Evolutionary conservation across 352 stramenopile genomes (phyloP), one percentile per base, ranked within the genome.

Genomic region (Pseudoperonospora humuli): DNA sequence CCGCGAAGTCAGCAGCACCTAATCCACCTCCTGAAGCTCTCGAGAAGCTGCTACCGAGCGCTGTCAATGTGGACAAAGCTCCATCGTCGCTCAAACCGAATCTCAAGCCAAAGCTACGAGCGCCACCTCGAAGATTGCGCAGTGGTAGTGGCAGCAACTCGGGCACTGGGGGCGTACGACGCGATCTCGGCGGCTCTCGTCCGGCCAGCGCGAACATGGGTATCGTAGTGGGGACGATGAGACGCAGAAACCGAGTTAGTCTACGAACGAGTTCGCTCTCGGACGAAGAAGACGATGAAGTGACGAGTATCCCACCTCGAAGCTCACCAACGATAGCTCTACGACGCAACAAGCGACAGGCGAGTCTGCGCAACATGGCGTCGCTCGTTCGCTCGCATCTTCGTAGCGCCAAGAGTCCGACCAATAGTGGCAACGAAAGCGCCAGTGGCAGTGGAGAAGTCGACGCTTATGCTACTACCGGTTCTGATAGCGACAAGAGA

Each of bases 311-410:
- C 2, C 51, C 52, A 10, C 48, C 48, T 3, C 32, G 48, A 21
- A 53, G 39, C 19, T 15, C 33, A 1, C 7, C 51, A 2, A 34
- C 5, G 2, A 35, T 61, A 5, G 43, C 44, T 2, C 39, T 41
- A 1, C 54, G 50, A 54, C 57, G 36, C 25, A 59, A 29, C 41
- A 57, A 81, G 68, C 60, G 65, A 15, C 61, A 80, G 45, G 34
- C 54, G 21, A 86, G 74, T 48, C 50, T 88, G 25, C 69, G 63
- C 40, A 84, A 83, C 37, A 75, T 85, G 43, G 75, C 75, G 50
- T 59, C 67, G 7, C 44, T 82, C 2, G 70, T 88, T 25, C 71
- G 70, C 44, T 70, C 74, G 28, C 79, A 76, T 50, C 54, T 88
- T 19, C 56, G 74, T 20, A 65, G 67, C 39, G 73, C 65, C 21